A percentile compares a stretch with the other conserved stretches of the same genome.
phyloP scores from a whole-genome alignment of 768 basidiomycete species.

The Kwoniella sp. region DNA sequence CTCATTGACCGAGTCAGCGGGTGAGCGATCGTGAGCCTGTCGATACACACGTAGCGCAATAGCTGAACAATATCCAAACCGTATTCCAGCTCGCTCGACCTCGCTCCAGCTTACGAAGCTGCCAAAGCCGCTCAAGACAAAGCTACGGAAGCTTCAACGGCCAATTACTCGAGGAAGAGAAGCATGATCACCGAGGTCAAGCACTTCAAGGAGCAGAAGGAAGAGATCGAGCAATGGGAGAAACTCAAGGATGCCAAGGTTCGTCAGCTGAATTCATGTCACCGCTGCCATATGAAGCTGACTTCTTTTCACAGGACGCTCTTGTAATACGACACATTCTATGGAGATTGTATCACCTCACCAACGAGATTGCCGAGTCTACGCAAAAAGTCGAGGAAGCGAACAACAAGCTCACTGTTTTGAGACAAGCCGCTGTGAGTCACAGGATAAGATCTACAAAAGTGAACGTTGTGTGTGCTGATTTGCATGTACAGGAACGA shows the following conservation, averaged over 20 bases:
- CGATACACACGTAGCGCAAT: no score
- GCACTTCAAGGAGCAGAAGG: constrained; percentile 96
- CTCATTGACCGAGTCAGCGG: constrained; percentile 96
- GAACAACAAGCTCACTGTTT: constrained; percentile 69
- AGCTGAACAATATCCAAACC: no score
- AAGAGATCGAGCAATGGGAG: constrained; percentile 86
- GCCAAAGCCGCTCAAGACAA: constrained; percentile 84
- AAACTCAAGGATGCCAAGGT: constrained; percentile 73
- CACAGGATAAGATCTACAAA: no score
- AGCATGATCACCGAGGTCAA: constrained; percentile 94
- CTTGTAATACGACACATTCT: constrained; percentile 78
- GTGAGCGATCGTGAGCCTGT: constrained; percentile 39
- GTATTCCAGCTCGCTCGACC: constrained; percentile 76
- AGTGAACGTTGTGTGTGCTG: no score
- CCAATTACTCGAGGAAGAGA: constrained; percentile 90
- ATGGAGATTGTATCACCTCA: constrained; percentile 87
- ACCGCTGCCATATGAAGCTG: neutral
- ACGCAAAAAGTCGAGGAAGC: constrained; percentile 70
- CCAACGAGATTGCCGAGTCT: constrained; percentile 75
- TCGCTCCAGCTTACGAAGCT: constrained; percentile 82
- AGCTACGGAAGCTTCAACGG: constrained; percentile 90
- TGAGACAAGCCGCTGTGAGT: constrained; percentile 68
- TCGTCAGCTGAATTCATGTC: constrained; percentile 23
- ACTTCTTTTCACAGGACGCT: constrained; percentile 66
- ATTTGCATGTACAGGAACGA: constrained; percentile 18